These are phyloP conservation scores for Eutrema japonicum DNA, from an alignment of 345 rosid genomes.

Conservation along the genomic window DNA sequence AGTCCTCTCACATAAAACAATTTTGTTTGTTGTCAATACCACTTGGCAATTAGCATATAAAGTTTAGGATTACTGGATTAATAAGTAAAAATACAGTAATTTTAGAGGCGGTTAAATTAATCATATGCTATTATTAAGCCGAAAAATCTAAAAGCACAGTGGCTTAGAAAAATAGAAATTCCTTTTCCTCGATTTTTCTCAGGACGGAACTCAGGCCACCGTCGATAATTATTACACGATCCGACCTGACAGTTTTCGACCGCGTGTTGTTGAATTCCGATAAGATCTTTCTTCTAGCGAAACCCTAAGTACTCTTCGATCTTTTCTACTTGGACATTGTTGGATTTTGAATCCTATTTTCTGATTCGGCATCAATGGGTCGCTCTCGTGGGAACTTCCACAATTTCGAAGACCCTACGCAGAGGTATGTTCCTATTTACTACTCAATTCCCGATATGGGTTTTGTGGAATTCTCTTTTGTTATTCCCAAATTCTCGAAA, in stretches of 20 bases:
- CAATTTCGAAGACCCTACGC: constrained; percentile 92
- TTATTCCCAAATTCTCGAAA: background rate
- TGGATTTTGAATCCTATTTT: background rate
- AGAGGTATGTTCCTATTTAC: constrained; percentile 56
- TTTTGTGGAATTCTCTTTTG: background rate
- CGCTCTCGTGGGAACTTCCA: constrained; percentile 96
- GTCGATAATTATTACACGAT: constrained; percentile 1
- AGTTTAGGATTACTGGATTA: background rate
- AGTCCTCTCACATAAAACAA: no score
- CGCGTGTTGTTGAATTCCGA: constrained; percentile 10
- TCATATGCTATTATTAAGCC: background rate
- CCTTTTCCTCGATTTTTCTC: constrained; percentile 2
- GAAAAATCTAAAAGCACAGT: constrained; percentile 1
- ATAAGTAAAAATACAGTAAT: background rate
- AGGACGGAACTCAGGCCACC: constrained; percentile 31
- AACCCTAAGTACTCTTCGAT: constrained; percentile 20
- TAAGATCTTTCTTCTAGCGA: constrained; percentile 19
- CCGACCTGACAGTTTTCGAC: constrained; percentile 4
- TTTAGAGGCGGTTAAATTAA: background rate
- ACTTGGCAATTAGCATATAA: background rate
- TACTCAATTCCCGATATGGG: background rate
- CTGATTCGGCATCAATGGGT: constrained; percentile 58
- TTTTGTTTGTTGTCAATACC: background rate
- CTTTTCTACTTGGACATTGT: constrained; percentile 8
- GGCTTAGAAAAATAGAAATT: background rate